Conservation (phyloP, 805 yeast species). For the Kodamaea fukazawae region DNA sequence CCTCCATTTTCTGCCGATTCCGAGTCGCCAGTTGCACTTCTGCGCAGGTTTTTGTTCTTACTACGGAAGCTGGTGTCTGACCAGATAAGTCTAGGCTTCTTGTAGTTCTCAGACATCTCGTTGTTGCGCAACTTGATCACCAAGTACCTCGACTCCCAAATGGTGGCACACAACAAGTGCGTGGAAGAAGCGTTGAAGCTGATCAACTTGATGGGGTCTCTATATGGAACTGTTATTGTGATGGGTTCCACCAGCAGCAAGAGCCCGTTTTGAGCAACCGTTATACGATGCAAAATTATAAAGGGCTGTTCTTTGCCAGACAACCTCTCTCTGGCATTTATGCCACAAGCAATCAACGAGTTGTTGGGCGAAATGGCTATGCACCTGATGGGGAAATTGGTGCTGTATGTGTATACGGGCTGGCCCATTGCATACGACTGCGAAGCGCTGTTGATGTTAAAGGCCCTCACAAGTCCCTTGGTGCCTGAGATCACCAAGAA, state of each 20-base stretch:
- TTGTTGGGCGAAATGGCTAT: constrained; percentile 68
- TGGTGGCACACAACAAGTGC: constrained; percentile 72
- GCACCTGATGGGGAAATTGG: constrained; percentile 76
- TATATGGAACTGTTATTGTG: constrained; percentile 77
- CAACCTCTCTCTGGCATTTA: constrained; percentile 72
- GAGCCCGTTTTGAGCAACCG: constrained; percentile 6
- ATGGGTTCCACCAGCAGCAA: constrained; percentile 49
- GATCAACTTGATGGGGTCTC: constrained; percentile 77
- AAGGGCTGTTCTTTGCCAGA: constrained; percentile 75
- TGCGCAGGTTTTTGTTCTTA: constrained; percentile 3
- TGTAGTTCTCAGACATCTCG: constrained; percentile 41
- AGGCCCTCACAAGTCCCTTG: constrained; percentile 65
- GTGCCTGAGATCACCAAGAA: constrained; percentile 69
- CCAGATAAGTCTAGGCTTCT: constrained; percentile 40
- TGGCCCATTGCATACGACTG: constrained; percentile 45
- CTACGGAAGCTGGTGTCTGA: constrained; percentile 20
- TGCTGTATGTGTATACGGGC: constrained; percentile 64
- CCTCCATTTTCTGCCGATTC: background rate
- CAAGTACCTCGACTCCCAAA: constrained; percentile 74
- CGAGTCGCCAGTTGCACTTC: constrained; percentile 1
- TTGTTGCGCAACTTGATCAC: constrained; percentile 64
- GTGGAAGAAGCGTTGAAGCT: constrained; percentile 71
- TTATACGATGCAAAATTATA: constrained; percentile 54
- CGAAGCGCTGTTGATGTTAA: constrained; percentile 42
- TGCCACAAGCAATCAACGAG: constrained; percentile 69